Evolutionary conservation across 2,329 filamentous ascomycete genomes (phyloP).

Genomic region (Shiraia sp.): DNA sequence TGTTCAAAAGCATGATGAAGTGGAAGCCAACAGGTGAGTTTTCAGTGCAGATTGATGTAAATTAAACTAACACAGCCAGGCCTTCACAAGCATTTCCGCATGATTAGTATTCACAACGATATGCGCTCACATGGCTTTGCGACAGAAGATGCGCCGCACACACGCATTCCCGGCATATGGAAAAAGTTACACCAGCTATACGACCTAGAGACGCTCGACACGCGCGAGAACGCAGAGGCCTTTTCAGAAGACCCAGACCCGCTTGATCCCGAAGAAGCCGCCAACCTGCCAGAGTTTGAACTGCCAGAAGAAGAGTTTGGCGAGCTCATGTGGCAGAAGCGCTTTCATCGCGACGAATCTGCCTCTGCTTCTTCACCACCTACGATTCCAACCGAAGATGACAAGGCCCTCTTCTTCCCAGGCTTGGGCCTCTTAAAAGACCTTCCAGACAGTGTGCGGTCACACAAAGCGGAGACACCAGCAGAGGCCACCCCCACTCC

Average conservation of each 20-base stretch:
- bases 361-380: slow-evolving; percentile 35
- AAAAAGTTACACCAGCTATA: slow-evolving; percentile 81
- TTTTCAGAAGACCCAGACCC: slow-evolving; percentile 62
- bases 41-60: too few species aligned
- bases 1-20: slow-evolving; percentile 89
- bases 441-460: slow-evolving; percentile 28
- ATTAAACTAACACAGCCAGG: slow-evolving; percentile 39
- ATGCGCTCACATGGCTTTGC: slow-evolving; percentile 64
- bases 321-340: slow-evolving; percentile 49
- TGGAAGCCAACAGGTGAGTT: slow-evolving; percentile 86
- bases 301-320: slow-evolving; percentile 50
- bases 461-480: slow-evolving; percentile 33
- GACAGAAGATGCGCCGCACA: slow-evolving; percentile 72
- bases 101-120: slow-evolving; percentile 48
- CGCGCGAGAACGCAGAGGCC: slow-evolving; percentile 69
- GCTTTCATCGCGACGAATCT: slow-evolving; percentile 38
- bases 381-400: slow-evolving; percentile 33
- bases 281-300: slow-evolving; percentile 44
- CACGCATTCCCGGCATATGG: slow-evolving; percentile 90
- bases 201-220: slow-evolving; percentile 82
- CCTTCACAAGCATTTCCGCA: slow-evolving; percentile 62
- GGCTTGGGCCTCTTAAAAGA: slow-evolving; percentile 40
- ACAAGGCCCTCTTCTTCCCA: slow-evolving; percentile 37
- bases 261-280: slow-evolving; percentile 42
- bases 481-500: slow-evolving; percentile 36